phyloP scores from a whole-genome alignment of 2,329 filamentous ascomycete genomes.

The Monosporascus cannonballus region DNA sequence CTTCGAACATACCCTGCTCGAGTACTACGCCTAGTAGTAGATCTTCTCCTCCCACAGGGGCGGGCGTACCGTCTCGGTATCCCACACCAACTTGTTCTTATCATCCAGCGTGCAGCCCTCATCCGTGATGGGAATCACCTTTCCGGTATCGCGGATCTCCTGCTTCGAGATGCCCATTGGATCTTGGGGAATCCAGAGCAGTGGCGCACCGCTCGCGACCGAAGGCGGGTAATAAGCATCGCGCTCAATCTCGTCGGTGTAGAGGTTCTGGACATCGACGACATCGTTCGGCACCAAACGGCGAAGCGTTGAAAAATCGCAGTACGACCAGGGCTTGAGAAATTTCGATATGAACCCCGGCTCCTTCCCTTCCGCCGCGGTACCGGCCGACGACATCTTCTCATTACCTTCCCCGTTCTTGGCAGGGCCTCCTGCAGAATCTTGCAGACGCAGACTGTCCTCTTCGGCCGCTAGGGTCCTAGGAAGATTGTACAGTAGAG shows the following conservation, averaged over 20 bases:
- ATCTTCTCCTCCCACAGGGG: conserved; percentile 30
- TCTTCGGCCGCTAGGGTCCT: conserved; percentile 56
- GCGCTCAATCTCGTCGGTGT: conserved; percentile 54
- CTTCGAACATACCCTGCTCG: too few relatives aligned
- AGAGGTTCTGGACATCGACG: conserved; percentile 43
- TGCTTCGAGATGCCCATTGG: conserved; percentile 67
- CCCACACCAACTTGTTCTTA: conserved; percentile 47
- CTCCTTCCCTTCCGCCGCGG: conserved; percentile 33
- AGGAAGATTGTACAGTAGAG: conserved; percentile 73
- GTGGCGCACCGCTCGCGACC: conserved; percentile 53
- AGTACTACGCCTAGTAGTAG: conserved; percentile 19
- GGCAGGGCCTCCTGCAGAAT: background rate
- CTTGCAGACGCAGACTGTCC: conserved; percentile 22
- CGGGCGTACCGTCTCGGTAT: conserved; percentile 25
- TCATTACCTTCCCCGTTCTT: conserved; percentile 8
- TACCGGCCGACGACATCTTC: conserved; percentile 15
- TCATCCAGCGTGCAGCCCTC: conserved; percentile 66
- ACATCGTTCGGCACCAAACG: conserved; percentile 58
- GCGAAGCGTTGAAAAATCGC: conserved; percentile 65
- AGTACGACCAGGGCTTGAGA: conserved; percentile 71
- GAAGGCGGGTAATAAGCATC: conserved; percentile 72
- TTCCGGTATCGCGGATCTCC: conserved; percentile 66
- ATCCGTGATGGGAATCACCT: conserved; percentile 73
- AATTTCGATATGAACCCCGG: conserved; percentile 60
- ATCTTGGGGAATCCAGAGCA: conserved; percentile 84